phyloP scores from a whole-genome alignment of 192 early-diverging fungal species.

The Haplosporangium gracile region DNA sequence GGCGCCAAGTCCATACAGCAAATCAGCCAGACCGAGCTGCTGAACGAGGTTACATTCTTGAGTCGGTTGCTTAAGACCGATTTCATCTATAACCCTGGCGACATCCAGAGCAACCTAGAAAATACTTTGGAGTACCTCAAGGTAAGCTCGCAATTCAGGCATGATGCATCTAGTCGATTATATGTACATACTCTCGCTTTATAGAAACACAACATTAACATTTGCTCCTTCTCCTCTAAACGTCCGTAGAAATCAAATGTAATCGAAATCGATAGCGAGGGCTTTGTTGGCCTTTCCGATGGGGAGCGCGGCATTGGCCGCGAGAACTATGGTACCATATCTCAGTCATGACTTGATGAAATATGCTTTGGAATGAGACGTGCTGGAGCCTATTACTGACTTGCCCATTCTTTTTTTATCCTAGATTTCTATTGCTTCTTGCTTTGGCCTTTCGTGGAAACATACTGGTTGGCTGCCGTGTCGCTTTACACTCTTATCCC shows the following conservation, averaged over 20 bases:
- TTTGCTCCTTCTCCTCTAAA: not conserved
- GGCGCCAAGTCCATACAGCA: conserved; percentile 77
- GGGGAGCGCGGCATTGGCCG: conserved; percentile 65
- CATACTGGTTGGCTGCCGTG: conserved; percentile 85
- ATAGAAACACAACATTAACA: not conserved
- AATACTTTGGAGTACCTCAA: conserved; percentile 71
- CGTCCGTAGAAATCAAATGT: conserved; percentile 60
- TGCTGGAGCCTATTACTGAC: not conserved
- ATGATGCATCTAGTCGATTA: not conserved
- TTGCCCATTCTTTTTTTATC: not conserved
- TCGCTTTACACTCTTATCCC: conserved; percentile 57
- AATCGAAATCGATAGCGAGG: conserved; percentile 59
- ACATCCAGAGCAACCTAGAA: conserved; percentile 74
- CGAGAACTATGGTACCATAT: conserved; percentile 70
- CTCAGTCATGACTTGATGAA: not conserved
- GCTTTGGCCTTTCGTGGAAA: conserved; percentile 91
- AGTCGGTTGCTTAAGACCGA: conserved; percentile 83
- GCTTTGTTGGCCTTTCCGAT: conserved; percentile 65
- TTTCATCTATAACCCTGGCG: conserved; percentile 83
- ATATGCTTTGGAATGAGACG: not conserved
- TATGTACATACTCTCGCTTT: not conserved
- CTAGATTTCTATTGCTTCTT: conserved; percentile 87
- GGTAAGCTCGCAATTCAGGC: conserved; percentile 22
- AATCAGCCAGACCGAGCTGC: conserved; percentile 66
- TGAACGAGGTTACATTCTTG: conserved; percentile 79